Percentiles rank a stretch among this genome's conserved stretches.
Evolutionary conservation across 495 filamentous ascomycete species (phyloP).

Genomic region (Venustampulla echinocandica): DNA sequence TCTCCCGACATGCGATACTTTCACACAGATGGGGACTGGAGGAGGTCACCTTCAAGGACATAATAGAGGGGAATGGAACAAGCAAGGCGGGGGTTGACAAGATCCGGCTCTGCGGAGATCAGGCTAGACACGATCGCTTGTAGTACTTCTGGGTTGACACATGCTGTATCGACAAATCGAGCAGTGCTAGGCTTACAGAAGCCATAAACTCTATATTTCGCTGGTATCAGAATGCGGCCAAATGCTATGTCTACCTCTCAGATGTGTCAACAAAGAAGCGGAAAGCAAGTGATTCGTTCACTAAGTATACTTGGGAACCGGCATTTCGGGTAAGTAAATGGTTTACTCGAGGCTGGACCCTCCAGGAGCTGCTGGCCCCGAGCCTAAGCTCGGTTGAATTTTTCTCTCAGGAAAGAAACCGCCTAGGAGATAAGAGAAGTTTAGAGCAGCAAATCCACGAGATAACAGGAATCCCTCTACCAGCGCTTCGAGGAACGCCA

Average conservation of each 20-base stretch:
- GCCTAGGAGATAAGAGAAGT: neutral
- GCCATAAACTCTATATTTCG: neutral
- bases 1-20: neutral
- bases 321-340: neutral
- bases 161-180: neutral
- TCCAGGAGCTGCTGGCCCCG: neutral
- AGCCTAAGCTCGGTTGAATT: neutral
- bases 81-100: neutral
- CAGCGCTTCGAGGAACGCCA: neutral
- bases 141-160: neutral
- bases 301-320: neutral
- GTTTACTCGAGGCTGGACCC: neutral
- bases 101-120: neutral
- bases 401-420: neutral
- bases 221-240: neutral
- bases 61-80: neutral
- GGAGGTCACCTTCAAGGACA: neutral
- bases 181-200: neutral
- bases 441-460: slow-evolving; percentile 2
- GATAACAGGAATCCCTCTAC: slow-evolving; percentile 2
- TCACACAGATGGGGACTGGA: neutral
- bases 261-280: neutral
- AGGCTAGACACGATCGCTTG: neutral
- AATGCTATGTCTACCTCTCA: neutral
- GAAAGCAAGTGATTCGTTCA: neutral